Evolutionary conservation across 139 green algal genomes (phyloP).

Genomic region (Mychonastes homosphaera): DNA sequence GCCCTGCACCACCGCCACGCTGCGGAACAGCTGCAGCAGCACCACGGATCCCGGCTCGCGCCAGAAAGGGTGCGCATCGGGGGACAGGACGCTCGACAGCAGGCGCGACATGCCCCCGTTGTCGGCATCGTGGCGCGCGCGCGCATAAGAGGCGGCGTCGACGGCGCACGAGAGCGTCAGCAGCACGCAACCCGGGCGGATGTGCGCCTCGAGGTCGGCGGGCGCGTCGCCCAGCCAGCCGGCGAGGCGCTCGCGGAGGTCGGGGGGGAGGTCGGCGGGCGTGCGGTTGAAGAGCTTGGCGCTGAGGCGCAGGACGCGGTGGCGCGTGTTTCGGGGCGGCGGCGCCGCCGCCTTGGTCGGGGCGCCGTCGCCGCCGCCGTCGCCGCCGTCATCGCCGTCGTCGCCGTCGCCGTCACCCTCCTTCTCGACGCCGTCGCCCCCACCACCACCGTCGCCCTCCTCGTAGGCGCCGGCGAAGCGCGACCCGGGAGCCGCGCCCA

Average conservation of each 20-base stretch:
- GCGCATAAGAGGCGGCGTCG: too few relatives aligned
- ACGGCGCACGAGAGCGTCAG: slow-evolving; percentile 28
- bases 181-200: slow-evolving; percentile 69
- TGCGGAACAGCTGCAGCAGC: slow-evolving; percentile 42
- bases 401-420: too few relatives aligned
- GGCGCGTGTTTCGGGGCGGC: too few relatives aligned
- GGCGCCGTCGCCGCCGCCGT: too few relatives aligned
- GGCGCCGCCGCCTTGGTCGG: too few relatives aligned
- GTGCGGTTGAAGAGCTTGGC: slow-evolving; percentile 75
- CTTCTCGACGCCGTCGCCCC: too few relatives aligned
- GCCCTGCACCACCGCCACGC: slow-evolving; percentile 31
- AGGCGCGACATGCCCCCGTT: slow-evolving; percentile 20
- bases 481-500: background rate
- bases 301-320: slow-evolving; percentile 34
- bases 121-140: background rate
- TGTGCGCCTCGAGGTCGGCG: slow-evolving; percentile 48
- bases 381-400: too few relatives aligned
- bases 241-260: slow-evolving; percentile 41
- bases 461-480: slow-evolving; percentile 1
- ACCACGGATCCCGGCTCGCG: slow-evolving; percentile 34
- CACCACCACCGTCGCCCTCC: slow-evolving; percentile 4
- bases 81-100: slow-evolving; percentile 24
- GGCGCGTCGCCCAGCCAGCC: slow-evolving; percentile 35
- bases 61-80: slow-evolving; percentile 31
- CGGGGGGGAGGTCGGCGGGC: slow-evolving; percentile 52